Base-by-base conservation (phyloP, 2,329 filamentous ascomycete genomes). In the Xylaria sp. region DNA sequence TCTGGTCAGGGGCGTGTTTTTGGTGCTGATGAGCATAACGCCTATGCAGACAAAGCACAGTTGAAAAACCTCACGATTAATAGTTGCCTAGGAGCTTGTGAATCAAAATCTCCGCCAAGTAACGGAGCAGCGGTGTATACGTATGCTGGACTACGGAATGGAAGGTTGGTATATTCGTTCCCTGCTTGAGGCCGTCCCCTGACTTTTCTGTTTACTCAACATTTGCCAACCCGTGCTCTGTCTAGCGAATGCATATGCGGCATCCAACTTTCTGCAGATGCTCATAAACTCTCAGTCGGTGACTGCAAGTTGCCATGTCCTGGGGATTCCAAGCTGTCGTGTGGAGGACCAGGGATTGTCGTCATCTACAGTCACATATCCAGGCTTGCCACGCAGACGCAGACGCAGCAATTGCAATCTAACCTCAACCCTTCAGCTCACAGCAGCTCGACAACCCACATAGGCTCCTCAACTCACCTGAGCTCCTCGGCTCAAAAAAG, bases 231-330 rank as follows among this genome's bases (percentile, higher is more conserved):
- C 16, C 11, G 39, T 1, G 8, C 11, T 18, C 10, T 19, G 3
- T 19, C 4, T 34, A 71, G 69, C 42, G 66, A 68, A 54, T 71
- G 66, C 42, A 61, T 66, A 42, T 71, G 70, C 51, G 64, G 65
- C 4, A 35, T 58, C 7, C 50, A 65, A 13, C 61, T 70, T n/a
- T 54, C 60, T 2, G 34, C 59, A 11, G 59, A 60, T 42, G 62
- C 64, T 8, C 60, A 47, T 3, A 66, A 64, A 34, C 60, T 69
- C 8, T 39, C 63, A 2, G 54, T 48, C 19, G 61, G 67, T n/a
- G 57, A 69, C 46, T 71, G 69, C 57, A 61, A 50, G 47, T 51
- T 42, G 10, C 63, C 68, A 16, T 71, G 68, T 46, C 55, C 64
- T 2, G 68, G 68, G 5, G 63, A 67, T 13, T 23, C 55, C 7